Evolutionary conservation across 768 basidiomycete species (phyloP).

Genomic region (Amanita molliuscula): DNA sequence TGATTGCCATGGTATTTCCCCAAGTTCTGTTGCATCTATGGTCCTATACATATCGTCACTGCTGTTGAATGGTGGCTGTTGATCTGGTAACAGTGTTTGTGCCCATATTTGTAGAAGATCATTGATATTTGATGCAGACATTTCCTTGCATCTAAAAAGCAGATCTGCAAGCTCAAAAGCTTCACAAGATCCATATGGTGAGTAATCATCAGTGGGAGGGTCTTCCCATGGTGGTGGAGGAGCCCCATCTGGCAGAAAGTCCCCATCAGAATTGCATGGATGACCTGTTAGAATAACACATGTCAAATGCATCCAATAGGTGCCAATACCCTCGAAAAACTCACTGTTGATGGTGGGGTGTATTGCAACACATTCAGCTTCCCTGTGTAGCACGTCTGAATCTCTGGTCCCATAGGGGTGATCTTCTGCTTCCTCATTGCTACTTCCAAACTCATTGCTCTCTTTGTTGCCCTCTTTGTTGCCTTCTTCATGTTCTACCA

Average conservation of each 20-base stretch:
- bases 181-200: background rate
- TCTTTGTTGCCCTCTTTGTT: too few species aligned
- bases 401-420: too few species aligned
- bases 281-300: too few species aligned
- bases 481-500: too few species aligned
- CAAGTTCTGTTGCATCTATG: background rate
- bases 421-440: too few species aligned
- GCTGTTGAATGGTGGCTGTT: background rate
- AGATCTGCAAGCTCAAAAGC: constrained; percentile 11
- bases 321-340: too few species aligned
- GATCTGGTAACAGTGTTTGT: background rate
- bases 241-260: background rate
- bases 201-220: background rate
- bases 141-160: constrained; percentile 10
- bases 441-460: too few species aligned
- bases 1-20: background rate
- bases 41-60: background rate
- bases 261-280: background rate
- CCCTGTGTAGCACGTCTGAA: too few species aligned
- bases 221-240: background rate
- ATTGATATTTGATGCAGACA: constrained; percentile 12
- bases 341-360: too few species aligned
- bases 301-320: too few species aligned
- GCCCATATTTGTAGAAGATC: background rate
- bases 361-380: too few species aligned